Evolutionary conservation across 2,329 filamentous ascomycete species (phyloP).

Genomic region (Aspergillus puulaauensis): DNA sequence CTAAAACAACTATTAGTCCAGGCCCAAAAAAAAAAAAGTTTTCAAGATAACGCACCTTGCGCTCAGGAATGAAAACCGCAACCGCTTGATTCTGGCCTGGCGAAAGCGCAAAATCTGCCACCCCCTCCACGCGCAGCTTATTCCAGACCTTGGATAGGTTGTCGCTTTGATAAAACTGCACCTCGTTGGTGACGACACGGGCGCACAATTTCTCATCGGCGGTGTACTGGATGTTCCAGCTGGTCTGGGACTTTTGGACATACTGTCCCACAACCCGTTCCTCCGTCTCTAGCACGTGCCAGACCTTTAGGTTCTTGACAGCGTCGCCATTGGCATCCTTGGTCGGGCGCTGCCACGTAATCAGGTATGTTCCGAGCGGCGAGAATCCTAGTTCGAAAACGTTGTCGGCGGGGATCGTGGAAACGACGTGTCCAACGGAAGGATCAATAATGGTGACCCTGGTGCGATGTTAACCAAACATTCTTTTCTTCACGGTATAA

Average conservation of each 20-base stretch:
- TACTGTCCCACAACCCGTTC: constrained; percentile 79
- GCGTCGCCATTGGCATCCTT: constrained; percentile 95
- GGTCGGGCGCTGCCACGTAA: constrained; percentile 90
- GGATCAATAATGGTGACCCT: constrained; percentile 84
- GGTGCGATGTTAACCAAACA: constrained; percentile 11
- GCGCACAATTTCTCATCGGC: constrained; percentile 91
- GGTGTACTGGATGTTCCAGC: constrained; percentile 98
- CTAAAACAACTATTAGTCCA: constrained; percentile 45
- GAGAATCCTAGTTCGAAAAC: constrained; percentile 96
- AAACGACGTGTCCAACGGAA: constrained; percentile 70
- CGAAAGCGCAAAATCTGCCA: constrained; percentile 83
- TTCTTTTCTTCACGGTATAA: background rate
- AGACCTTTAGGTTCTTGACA: constrained; percentile 95
- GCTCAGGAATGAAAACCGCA: constrained; percentile 92
- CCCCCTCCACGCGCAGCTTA: constrained; percentile 88
- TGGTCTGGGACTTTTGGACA: constrained; percentile 92
- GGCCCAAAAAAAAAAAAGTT: background rate
- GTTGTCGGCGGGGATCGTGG: constrained; percentile 73
- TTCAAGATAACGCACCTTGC: constrained; percentile 64
- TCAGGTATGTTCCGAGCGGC: constrained; percentile 84
- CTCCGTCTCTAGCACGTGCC: constrained; percentile 76
- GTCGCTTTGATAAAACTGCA: constrained; percentile 91
- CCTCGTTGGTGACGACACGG: constrained; percentile 91
- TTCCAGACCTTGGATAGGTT: constrained; percentile 89
- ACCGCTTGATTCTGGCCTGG: constrained; percentile 88